Evolutionary conservation across 352 stramenopile species (phyloP).

Genomic region (Phytophthora lateralis): DNA sequence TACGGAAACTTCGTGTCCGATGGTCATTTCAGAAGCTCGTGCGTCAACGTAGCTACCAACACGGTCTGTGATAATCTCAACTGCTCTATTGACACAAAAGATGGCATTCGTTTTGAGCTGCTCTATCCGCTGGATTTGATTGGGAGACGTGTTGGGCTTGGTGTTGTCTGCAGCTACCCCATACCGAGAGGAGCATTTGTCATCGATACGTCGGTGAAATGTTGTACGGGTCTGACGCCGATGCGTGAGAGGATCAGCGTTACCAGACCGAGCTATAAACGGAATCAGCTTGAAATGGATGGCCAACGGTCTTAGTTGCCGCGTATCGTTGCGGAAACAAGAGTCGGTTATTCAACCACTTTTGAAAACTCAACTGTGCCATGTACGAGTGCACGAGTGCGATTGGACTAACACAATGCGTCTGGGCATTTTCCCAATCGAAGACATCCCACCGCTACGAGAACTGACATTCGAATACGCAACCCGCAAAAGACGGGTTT

Average conservation of each 20-base stretch:
- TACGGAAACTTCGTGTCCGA: neutral
- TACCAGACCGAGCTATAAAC: neutral
- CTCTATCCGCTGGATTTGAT: neutral
- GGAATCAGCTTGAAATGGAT: neutral
- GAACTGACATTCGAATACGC: neutral
- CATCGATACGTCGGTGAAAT: neutral
- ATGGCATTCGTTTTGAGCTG: neutral
- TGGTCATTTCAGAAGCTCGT: neutral
- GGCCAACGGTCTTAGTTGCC: neutral
- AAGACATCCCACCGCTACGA: neutral
- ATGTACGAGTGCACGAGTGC: constrained; percentile 1
- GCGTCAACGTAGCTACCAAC: neutral
- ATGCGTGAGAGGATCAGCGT: neutral
- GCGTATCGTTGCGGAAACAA: neutral
- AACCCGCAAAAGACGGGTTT: neutral
- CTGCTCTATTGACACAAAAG: neutral
- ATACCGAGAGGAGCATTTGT: neutral
- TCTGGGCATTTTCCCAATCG: neutral
- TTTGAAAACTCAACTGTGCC: neutral
- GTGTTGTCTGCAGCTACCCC: neutral
- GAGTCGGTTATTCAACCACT: neutral
- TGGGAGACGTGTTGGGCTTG: neutral
- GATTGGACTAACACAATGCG: neutral
- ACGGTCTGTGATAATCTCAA: neutral
- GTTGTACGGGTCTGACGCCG: neutral